Evolutionary conservation across 2,329 filamentous ascomycete species (phyloP).

Genomic region (Reticulascus tulasneorum): DNA sequence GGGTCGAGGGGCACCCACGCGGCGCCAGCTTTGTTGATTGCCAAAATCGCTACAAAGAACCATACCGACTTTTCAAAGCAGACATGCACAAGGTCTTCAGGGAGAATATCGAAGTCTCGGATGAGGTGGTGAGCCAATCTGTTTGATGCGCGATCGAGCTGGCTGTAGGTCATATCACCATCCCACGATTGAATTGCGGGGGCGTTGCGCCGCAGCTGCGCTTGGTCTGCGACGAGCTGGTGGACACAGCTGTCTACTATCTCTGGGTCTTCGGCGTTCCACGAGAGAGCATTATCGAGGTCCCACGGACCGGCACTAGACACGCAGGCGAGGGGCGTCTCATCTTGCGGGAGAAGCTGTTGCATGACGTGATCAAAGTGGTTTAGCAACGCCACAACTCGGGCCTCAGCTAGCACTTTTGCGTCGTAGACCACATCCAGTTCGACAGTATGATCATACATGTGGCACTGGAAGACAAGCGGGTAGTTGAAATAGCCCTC

Average conservation of each 20-base stretch:
- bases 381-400: slow-evolving; percentile 8
- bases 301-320: background rate
- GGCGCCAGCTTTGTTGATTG: slow-evolving; percentile 3
- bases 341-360: background rate
- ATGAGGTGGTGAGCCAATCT: slow-evolving; percentile 1
- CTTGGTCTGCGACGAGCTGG: background rate
- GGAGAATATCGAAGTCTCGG: background rate
- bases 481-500: slow-evolving; percentile 15
- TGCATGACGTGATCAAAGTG: slow-evolving; percentile 13
- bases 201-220: background rate
- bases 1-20: slow-evolving; percentile 2
- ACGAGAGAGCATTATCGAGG: background rate
- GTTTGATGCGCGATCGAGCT: slow-evolving; percentile 3
- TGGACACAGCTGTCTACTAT: background rate
- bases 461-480: slow-evolving; percentile 9
- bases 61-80: slow-evolving; percentile 4
- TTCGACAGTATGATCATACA: slow-evolving; percentile 4
- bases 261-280: background rate
- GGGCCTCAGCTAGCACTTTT: slow-evolving; percentile 3
- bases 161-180: slow-evolving; percentile 1
- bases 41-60: slow-evolving; percentile 2
- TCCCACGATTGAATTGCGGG: slow-evolving; percentile 4
- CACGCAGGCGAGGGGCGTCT: background rate
- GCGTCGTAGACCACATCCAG: slow-evolving; percentile 10
- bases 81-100: slow-evolving; percentile 1